Base-by-base conservation (phyloP, 1,284 basidiomycete species). In the Naganishia sp. region DNA sequence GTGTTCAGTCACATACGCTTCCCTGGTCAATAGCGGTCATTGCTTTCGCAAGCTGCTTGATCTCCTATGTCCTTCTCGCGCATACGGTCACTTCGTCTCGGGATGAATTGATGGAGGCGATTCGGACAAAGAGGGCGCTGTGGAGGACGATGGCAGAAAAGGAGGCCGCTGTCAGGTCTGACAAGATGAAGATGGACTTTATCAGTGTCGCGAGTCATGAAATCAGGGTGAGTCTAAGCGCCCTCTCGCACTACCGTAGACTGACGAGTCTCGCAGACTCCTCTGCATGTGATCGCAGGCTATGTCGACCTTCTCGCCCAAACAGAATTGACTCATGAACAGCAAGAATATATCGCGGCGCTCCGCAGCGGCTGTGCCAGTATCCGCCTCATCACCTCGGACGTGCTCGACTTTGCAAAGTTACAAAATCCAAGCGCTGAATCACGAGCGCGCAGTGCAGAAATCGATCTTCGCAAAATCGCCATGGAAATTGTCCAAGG, bases 361-460 rank as follows among this genome's bases (percentile, higher is more conserved):
- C 65, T 71, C 28, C 67, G 68, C 43, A 67, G 66, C 51, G 70
- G 68, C 13, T 71, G 70, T 41, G 60, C 67, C 9, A 69, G 67
- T 41, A 71, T 71, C 62, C 70, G 69, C 32, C 54, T 70, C 31
- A 71, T 71, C 51, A 71, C 69, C 18, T 68, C 68, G 55, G 69
- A 71, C 65, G 70, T 71, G 17, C 64, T 71, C 45, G 70, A 71
- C 52, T 71, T 71, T 56, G 70, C 70, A 63, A 70, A 53, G 58
- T 57, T 68, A 13, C 53, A 66, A 11, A 31, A 64, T 43, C 51
- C 60, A 15, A 42, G 41, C 23, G 55, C 63, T 42, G 42, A 55
- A 39, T 63, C 62, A 6, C 52, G 45, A 4, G 56, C 56, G 31
- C 66, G 63, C 18, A 41, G 56, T n/a, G 56, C 62, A 42, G 43